phyloP scores from a whole-genome alignment of 805 yeast genomes.

The Nakazawaea wickerhamii region DNA sequence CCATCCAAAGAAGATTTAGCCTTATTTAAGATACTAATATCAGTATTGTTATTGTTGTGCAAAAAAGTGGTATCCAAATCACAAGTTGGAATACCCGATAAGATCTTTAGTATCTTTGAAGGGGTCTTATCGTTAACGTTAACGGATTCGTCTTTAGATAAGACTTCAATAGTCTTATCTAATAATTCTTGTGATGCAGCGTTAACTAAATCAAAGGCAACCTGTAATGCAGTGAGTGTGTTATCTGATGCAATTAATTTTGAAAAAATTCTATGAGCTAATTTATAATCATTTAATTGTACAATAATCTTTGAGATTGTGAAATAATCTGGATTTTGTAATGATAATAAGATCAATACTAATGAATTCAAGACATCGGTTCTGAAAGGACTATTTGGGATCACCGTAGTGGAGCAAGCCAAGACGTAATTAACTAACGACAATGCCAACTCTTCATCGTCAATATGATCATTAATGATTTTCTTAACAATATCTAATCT shows the following conservation, averaged over 20 bases:
- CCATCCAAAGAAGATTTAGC: slow-evolving; percentile 83
- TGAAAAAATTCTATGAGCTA: slow-evolving; percentile 67
- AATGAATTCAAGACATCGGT: slow-evolving; percentile 56
- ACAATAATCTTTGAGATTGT: slow-evolving; percentile 81
- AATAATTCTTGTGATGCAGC: slow-evolving; percentile 89
- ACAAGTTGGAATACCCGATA: slow-evolving; percentile 91
- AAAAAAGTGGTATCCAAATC: slow-evolving; percentile 88
- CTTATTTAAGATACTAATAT: slow-evolving; percentile 71
- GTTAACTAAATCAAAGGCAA: slow-evolving; percentile 89
- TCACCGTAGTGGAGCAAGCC: slow-evolving; percentile 63
- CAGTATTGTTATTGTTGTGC: slow-evolving; percentile 82
- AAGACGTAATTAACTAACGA: slow-evolving; percentile 67
- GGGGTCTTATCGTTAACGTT: slow-evolving; percentile 24
- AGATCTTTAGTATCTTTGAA: slow-evolving; percentile 55
- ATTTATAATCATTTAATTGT: slow-evolving; percentile 70
- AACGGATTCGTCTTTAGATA: slow-evolving; percentile 24
- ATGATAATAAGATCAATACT: slow-evolving; percentile 51
- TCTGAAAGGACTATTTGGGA: slow-evolving; percentile 63
- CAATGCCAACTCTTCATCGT: slow-evolving; percentile 48
- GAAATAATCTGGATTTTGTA: slow-evolving; percentile 72
- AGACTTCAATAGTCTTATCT: slow-evolving; percentile 42
- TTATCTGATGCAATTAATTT: slow-evolving; percentile 48
- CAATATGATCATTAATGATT: slow-evolving; percentile 40
- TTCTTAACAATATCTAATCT: slow-evolving; percentile 74
- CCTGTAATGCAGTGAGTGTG: slow-evolving; percentile 72